These are phyloP conservation scores for Lasiosphaeria ovina DNA, from an alignment of 495 filamentous ascomycete species.

Conservation along the genomic window DNA sequence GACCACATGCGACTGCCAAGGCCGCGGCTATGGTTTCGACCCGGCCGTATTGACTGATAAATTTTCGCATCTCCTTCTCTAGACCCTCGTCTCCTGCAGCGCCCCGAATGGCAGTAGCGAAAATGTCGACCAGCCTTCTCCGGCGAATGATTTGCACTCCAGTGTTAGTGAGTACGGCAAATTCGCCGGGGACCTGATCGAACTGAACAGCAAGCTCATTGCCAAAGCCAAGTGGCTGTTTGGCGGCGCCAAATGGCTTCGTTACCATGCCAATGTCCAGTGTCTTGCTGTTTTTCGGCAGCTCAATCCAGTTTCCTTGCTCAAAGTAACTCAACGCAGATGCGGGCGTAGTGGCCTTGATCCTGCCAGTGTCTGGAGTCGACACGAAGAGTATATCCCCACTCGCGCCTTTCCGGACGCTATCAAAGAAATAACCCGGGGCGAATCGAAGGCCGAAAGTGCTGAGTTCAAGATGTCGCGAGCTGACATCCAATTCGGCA, in stretches of 20 bases:
- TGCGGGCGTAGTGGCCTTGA: constrained; percentile 56
- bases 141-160: constrained; percentile 83
- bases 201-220: constrained; percentile 96
- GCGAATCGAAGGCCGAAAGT: constrained; percentile 65
- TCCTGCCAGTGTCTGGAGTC: constrained; percentile 78
- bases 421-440: constrained; percentile 88
- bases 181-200: constrained; percentile 73
- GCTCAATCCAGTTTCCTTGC: constrained; percentile 68
- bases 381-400: constrained; percentile 77
- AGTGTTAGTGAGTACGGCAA: constrained; percentile 86
- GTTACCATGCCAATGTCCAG: constrained; percentile 77
- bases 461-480: constrained; percentile 51
- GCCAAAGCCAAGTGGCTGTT: constrained; percentile 77
- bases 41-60: constrained; percentile 78
- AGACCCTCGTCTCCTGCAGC: constrained; percentile 75
- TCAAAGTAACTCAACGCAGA: constrained; percentile 59
- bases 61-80: constrained; percentile 75
- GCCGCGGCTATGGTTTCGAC: constrained; percentile 85
- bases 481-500: constrained; percentile 42
- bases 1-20: constrained; percentile 92
- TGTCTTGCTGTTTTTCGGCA: constrained; percentile 57
- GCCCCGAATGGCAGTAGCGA: constrained; percentile 71
- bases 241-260: constrained; percentile 61
- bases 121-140: constrained; percentile 85
- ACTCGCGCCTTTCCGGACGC: constrained; percentile 53